Conservation (phyloP, 1,284 basidiomycete species). For the Amylostereum areolatum region DNA sequence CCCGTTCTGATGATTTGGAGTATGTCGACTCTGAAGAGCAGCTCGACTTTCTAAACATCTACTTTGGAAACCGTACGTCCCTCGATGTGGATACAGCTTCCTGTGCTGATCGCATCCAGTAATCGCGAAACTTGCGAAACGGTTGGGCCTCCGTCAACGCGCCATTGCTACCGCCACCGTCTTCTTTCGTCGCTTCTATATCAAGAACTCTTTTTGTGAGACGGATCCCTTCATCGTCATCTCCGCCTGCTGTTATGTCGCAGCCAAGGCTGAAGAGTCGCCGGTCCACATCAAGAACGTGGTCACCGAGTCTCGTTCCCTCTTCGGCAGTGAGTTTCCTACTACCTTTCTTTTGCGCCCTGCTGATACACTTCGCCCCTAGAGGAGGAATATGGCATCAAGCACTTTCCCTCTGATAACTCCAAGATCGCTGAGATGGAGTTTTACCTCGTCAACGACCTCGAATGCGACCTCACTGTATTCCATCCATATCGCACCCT, state of each 20-base stretch:
- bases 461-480: constrained; percentile 90
- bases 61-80: constrained; percentile 72
- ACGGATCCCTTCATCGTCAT: constrained; percentile 92
- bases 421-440: constrained; percentile 98
- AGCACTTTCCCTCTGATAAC: constrained; percentile 79
- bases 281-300: constrained; percentile 93
- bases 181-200: constrained; percentile 92
- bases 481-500: constrained; percentile 95
- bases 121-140: constrained; percentile 84
- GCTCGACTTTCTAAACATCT: constrained; percentile 77
- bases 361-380: background rate
- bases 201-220: constrained; percentile 90
- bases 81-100: background rate
- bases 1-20: constrained; percentile 70
- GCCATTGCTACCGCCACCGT: constrained; percentile 91
- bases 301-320: constrained; percentile 73
- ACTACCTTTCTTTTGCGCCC: background rate
- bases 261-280: constrained; percentile 94
- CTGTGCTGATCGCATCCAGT: constrained; percentile 36
- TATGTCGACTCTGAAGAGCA: constrained; percentile 73
- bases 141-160: constrained; percentile 78
- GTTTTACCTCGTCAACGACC: constrained; percentile 94
- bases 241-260: constrained; percentile 91
- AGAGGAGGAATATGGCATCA: constrained; percentile 65
- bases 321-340: constrained; percentile 67